Evolutionary conservation across 176 grass and related monocot genomes (phyloP).

Genomic region (Aegilops umbellulata): DNA sequence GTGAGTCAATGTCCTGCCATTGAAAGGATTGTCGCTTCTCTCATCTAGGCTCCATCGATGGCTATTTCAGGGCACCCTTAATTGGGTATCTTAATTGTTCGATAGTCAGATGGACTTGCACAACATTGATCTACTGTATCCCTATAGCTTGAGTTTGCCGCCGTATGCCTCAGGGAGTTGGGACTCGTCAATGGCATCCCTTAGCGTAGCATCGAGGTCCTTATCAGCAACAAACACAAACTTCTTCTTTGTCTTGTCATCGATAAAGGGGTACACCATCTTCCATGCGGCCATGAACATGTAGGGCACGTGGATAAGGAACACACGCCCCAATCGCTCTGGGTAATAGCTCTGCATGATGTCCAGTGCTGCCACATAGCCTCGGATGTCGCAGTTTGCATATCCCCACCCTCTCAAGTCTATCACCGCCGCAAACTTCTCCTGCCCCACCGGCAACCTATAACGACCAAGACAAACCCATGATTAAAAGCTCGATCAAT

Average conservation of each 20-base stretch:
- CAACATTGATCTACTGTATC: background rate
- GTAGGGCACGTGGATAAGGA: conserved; percentile 63
- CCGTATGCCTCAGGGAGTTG: conserved; percentile 28
- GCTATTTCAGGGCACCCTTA: background rate
- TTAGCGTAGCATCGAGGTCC: conserved; percentile 44
- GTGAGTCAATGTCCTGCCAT: background rate
- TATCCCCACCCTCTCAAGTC: conserved; percentile 76
- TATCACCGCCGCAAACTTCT: conserved; percentile 62
- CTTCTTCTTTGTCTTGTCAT: conserved; percentile 86
- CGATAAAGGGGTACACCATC: conserved; percentile 82
- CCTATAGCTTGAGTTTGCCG: background rate
- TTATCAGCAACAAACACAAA: conserved; percentile 67
- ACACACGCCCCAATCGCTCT: conserved; percentile 54
- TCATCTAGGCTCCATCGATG: no score
- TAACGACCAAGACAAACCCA: background rate
- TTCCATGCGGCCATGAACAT: conserved; percentile 93
- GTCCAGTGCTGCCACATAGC: conserved; percentile 55
- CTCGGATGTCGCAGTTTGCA: conserved; percentile 69
- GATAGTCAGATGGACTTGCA: background rate
- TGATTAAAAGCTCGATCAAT: background rate
- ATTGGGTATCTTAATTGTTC: no score
- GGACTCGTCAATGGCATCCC: conserved; percentile 62
- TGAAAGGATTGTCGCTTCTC: background rate
- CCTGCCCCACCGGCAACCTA: conserved; percentile 48
- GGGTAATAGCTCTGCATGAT: conserved; percentile 90